These are phyloP conservation scores for Stephania yunnanensis DNA, from an alignment of 164 flowering plant genomes.

Conservation along the genomic window DNA sequence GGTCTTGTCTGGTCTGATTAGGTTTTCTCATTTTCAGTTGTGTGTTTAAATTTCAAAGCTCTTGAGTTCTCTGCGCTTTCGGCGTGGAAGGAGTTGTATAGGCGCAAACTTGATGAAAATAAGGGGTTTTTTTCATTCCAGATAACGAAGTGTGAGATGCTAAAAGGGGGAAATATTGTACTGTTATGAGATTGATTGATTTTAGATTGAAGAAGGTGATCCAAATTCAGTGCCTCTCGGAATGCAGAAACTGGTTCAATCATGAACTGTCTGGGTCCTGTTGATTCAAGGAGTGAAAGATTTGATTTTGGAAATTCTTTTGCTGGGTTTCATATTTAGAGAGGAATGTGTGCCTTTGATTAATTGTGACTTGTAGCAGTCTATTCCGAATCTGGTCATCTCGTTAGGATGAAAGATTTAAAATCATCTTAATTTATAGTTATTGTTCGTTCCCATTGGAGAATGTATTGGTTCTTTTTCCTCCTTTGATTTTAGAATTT, in stretches of 20 bases:
- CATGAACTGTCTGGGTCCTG: not conserved
- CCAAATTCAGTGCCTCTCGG: not conserved
- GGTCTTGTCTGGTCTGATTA: not conserved
- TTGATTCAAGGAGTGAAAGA: not conserved
- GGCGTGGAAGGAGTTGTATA: not conserved
- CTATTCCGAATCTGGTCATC: no score
- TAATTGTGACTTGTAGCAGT: no score
- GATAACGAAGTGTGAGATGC: not conserved
- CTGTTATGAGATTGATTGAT: no score
- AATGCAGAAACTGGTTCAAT: not conserved
- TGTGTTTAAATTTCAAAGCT: not conserved
- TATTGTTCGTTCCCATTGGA: no score
- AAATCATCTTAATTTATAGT: no score
- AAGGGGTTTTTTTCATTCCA: not conserved
- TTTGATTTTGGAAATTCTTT: not conserved
- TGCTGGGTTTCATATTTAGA: not conserved
- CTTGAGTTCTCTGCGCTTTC: not conserved
- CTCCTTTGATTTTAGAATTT: not conserved
- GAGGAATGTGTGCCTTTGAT: not conserved
- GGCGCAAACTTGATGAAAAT: not conserved
- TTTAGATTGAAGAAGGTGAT: not conserved
- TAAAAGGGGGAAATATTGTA: no score
- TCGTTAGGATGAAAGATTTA: no score
- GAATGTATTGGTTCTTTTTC: not conserved
- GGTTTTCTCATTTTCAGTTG: not conserved